Base-by-base conservation (phyloP, 345 rosid species). In the Excoecaria agallocha region DNA sequence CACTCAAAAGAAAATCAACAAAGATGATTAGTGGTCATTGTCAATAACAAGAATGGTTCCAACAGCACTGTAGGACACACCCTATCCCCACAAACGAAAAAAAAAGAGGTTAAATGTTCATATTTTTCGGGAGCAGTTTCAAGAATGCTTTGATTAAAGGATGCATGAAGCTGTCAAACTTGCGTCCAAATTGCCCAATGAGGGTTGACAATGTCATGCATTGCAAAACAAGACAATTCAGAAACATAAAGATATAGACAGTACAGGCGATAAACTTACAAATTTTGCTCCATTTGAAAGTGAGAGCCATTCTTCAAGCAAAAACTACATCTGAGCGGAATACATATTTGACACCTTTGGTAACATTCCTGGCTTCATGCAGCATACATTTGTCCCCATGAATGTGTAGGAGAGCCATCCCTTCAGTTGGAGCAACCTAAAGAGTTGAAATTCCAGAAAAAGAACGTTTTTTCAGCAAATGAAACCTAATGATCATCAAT, bases 331-430 rank as follows among this genome's bases (percentile, higher is more conserved):
- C 99, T 37, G 97, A 93, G 58, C 97, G 92, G 75, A 93, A 86
- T 61, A 95, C 88, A 77, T 93, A 95, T 86, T 95, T 93, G 76
- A 87, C 83, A 1, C 99, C 98, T 72, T 87, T 89, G 3, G 87
- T 70, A 46, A 93, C 94, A 60, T 87, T 91, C 50, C 83, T 84
- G 20, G 92, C 96, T 89, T 93, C 98, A 70, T 91, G 99, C 87
- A 95, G 77, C 98, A 93, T 79, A 67, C 99, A 91, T 78, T 89
- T 90, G 78, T 88, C 90, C 38, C 98, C 99, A 71, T 93, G 99
- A 71, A 93, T 84, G 78, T 95, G 98, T 58, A 93, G 76, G 35
- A 95, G 96, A 76, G 98, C 98, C 97, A 84, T 91, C 66, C 98
- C 98, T 88, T 91, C 97, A 2, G 69, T 12, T 61, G 98, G 99